Evolutionary conservation across 495 filamentous ascomycete genomes (phyloP).

Genomic region (Beverwykella pulmonaria): DNA sequence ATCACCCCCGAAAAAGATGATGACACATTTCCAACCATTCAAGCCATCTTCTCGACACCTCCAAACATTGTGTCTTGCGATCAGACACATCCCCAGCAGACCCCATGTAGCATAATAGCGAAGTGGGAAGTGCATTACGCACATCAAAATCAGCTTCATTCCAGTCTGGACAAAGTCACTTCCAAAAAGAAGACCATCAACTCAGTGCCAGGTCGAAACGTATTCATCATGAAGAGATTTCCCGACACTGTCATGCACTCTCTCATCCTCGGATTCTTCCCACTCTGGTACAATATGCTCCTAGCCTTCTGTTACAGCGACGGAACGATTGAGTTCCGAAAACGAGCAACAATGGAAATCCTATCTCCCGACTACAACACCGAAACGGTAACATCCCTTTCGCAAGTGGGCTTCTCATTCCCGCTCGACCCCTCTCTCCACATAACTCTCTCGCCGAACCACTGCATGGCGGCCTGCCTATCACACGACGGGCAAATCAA

Average conservation of each 20-base stretch:
- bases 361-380: constrained; percentile 64
- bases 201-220: constrained; percentile 44
- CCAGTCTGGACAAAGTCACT: constrained; percentile 73
- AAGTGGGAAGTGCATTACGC: constrained; percentile 71
- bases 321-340: constrained; percentile 75
- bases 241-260: constrained; percentile 67
- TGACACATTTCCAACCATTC: constrained; percentile 60
- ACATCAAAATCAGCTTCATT: constrained; percentile 62
- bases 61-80: constrained; percentile 47
- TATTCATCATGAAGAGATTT: constrained; percentile 64
- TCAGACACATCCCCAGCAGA: constrained; percentile 58
- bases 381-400: constrained; percentile 65
- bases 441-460: constrained; percentile 71
- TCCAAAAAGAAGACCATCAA: constrained; percentile 60
- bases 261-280: constrained; percentile 66
- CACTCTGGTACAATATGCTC: constrained; percentile 66
- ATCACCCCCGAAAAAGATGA: constrained; percentile 41
- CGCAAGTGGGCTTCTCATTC: constrained; percentile 76
- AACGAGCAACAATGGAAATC: constrained; percentile 67
- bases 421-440: constrained; percentile 53
- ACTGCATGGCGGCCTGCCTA: constrained; percentile 65
- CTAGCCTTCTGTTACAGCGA: constrained; percentile 73
- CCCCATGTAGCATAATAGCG: constrained; percentile 67
- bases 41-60: constrained; percentile 71
- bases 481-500: constrained; percentile 67